phyloP scores from a whole-genome alignment of 208 protist genomes.

The Wallacemonas sp. region DNA sequence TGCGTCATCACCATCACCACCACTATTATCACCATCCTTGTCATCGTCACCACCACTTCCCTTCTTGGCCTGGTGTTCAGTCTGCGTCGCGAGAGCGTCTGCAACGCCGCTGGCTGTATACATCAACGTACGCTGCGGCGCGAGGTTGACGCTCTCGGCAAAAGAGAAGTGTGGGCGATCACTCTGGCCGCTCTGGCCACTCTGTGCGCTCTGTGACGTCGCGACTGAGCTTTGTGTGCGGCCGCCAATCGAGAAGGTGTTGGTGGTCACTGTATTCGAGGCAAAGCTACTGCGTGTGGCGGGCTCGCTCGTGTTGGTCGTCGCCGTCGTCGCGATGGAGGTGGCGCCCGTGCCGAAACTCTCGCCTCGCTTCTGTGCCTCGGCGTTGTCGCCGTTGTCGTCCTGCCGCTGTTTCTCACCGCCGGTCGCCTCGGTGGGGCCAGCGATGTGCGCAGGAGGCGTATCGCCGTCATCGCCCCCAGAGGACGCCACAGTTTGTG shows the following conservation, averaged over 20 bases:
- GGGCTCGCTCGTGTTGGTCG: background rate
- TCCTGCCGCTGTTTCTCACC: no score
- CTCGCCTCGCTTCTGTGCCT: background rate
- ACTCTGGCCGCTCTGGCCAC: background rate
- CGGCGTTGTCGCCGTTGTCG: no score
- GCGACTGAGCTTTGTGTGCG: conserved; percentile 5
- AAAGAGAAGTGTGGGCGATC: background rate
- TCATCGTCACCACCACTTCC: background rate
- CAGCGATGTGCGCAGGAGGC: background rate
- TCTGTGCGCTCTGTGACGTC: conserved; percentile 5
- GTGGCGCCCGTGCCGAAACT: background rate
- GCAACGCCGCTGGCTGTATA: no score
- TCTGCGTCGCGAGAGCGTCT: no score
- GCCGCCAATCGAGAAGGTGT: conserved; percentile 4
- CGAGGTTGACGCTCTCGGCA: background rate
- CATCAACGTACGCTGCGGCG: no score
- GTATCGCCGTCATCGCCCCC: no score
- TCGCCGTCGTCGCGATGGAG: background rate
- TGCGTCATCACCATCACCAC: background rate
- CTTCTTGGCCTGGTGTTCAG: no score
- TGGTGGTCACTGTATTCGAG: conserved; percentile 7
- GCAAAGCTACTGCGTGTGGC: conserved; percentile 7
- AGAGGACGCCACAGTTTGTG: no score
- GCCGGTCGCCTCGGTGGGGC: background rate
- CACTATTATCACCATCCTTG: background rate